Conservation (phyloP, 2,329 filamentous ascomycete genomes). For the Didymella pinodella region DNA sequence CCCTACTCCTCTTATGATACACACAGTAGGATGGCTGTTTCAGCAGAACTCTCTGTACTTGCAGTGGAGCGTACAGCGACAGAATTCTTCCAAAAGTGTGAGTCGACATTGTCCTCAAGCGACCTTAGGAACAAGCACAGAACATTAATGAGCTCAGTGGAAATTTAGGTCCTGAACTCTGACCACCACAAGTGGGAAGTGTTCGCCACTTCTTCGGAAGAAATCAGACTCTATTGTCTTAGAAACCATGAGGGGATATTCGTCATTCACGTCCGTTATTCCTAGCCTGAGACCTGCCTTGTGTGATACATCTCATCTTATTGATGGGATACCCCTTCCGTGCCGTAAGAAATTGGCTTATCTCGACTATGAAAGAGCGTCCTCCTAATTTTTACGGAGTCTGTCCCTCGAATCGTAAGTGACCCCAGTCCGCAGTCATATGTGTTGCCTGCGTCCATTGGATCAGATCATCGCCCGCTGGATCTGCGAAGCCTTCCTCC, state of each 20-base stretch:
- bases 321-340: no score
- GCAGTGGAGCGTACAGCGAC: no score
- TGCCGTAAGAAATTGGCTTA: neutral
- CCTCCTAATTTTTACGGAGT: neutral
- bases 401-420: neutral
- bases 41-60: neutral
- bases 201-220: no score
- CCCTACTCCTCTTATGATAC: neutral
- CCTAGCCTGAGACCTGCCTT: no score
- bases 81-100: no score
- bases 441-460: constrained; percentile 11
- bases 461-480: constrained; percentile 9
- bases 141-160: neutral
- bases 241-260: no score
- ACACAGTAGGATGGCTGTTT: neutral
- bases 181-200: no score
- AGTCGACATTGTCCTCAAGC: no score
- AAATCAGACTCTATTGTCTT: no score
- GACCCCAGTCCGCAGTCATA: constrained; percentile 7
- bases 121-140: no score
- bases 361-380: neutral
- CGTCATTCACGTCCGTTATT: no score
- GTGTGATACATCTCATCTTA: no score
- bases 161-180: neutral
- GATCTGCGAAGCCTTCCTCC: constrained; percentile 10